Percentiles rank a stretch among this genome's conserved stretches.
These are phyloP conservation scores for Fusarium secorum DNA, from an alignment of 2,329 filamentous ascomycete genomes.

Conservation along the genomic window DNA sequence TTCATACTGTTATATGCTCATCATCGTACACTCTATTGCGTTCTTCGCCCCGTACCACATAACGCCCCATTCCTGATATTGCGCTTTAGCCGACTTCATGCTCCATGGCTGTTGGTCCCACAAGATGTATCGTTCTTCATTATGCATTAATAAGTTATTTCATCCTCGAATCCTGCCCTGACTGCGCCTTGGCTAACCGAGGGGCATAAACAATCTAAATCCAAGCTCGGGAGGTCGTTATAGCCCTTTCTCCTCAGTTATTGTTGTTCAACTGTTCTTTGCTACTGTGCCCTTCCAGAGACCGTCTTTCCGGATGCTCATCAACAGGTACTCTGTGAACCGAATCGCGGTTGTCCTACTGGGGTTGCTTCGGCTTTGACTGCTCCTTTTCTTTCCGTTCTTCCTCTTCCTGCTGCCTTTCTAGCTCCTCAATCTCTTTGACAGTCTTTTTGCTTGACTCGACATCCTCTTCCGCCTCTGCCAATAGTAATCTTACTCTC, in stretches of 20 bases:
- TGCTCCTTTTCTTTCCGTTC: slow-evolving; percentile 20
- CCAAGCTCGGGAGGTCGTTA: not conserved
- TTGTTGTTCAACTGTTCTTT: not conserved
- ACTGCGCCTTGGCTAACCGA: not conserved
- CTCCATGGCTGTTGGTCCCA: not conserved
- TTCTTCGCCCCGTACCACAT: not conserved
- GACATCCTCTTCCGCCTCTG: slow-evolving; percentile 42
- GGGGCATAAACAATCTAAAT: not conserved
- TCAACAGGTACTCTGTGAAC: not conserved
- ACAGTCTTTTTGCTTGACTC: slow-evolving; percentile 30
- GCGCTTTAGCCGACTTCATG: not conserved
- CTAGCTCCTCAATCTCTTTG: slow-evolving; percentile 27
- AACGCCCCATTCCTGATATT: slow-evolving; percentile 3
- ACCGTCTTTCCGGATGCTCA: slow-evolving; percentile 3
- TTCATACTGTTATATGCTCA: not conserved
- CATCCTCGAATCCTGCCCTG: not conserved
- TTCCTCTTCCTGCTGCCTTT: slow-evolving; percentile 30
- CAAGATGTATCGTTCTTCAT: slow-evolving; percentile 9
- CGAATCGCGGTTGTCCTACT: not conserved
- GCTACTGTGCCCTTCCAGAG: not conserved
- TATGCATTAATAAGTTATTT: not conserved
- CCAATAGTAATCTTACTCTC: slow-evolving; percentile 69
- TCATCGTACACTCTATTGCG: not conserved
- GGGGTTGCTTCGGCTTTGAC: not conserved
- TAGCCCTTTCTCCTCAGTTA: not conserved